Evolutionary conservation across 805 yeast genomes (phyloP), one percentile per base, ranked within the genome.

Genomic region (Alloascoidea africana): DNA sequence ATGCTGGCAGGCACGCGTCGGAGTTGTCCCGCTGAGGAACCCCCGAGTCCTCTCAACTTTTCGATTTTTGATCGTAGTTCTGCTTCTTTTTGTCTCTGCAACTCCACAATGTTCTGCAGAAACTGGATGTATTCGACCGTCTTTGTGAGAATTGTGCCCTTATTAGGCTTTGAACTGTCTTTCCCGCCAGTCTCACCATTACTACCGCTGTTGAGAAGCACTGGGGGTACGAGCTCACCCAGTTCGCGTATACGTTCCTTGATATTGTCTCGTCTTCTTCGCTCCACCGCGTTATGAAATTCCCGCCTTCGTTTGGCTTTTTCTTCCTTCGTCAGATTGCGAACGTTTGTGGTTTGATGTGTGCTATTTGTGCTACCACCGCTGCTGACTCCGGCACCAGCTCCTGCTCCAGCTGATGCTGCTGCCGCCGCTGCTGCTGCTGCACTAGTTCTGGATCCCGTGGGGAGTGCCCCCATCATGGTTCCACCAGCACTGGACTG

Each of bases 261-360:
- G 50, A 87, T 87, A 47, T 84, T 65, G 54, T 89, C 97, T 44
- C 97, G 67, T 51, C 97, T 69, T 47, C 95, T 67, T 48, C 96
- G 68, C 56, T 87, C 97, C 3, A 87, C 96, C 1, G 94, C 95
- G 52, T 87, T 87, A 55, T 87, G 97, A 43, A 85, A 77, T 52
- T 86, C 95, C 42, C 94, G 62, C 44, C 95, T 68, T 44, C 94
- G 67, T 42, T 23, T 23, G 13, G n/a, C n/a, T 23, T 23, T 23
- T n/a, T 23, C 13, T 8, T 23, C 30, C n/a, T 23, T 23, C n/a
- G 30, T 23, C n/a, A 23, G n/a, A 23, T 23, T 23, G n/a, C 30
- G 30, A 8, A 23, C 30, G n/a, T n/a, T n/a, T n/a, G n/a, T n/a
- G n/a, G n/a, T n/a, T n/a, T n/a, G n/a, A n/a, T n/a, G n/a, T n/a